phyloP scores from a whole-genome alignment of 306 rosid species.

The Vachellia collinsii region DNA sequence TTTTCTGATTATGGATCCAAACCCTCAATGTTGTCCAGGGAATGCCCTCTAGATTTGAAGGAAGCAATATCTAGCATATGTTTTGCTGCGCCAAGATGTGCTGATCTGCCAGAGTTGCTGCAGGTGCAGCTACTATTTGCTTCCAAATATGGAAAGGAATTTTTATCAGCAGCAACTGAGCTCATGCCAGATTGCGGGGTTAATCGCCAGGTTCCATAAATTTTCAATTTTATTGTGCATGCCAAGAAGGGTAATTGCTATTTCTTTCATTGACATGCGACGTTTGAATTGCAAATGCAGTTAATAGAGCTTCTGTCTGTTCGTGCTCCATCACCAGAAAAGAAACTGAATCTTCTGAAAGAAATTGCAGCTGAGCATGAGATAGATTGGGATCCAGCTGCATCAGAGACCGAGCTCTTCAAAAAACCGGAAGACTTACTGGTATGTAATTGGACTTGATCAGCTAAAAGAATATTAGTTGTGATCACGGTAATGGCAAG shows the following conservation, averaged over 20 bases:
- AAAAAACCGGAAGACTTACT: constrained; percentile 86
- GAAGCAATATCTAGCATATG: constrained; percentile 94
- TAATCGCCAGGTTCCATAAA: constrained; percentile 82
- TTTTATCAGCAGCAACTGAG: constrained; percentile 85
- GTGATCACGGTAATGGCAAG: constrained; percentile 11
- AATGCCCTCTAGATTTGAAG: constrained; percentile 91
- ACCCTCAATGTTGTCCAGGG: constrained; percentile 52
- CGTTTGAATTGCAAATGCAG: constrained; percentile 52
- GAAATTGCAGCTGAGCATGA: constrained; percentile 94
- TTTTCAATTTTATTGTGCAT: constrained; percentile 22
- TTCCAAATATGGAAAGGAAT: constrained; percentile 87
- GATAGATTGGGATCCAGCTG: constrained; percentile 93
- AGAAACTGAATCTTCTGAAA: constrained; percentile 83
- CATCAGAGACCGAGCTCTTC: constrained; percentile 73
- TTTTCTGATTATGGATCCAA: constrained; percentile 22
- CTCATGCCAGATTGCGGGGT: constrained; percentile 92
- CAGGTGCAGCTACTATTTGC: constrained; percentile 88
- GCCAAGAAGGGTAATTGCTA: background rate
- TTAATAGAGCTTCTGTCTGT: constrained; percentile 84
- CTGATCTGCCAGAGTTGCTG: constrained; percentile 85
- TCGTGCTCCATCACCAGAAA: constrained; percentile 90
- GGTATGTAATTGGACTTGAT: constrained; percentile 49
- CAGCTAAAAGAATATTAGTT: background rate
- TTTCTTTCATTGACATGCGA: constrained; percentile 20
- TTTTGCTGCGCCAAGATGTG: constrained; percentile 97